Evolutionary conservation across 306 rosid genomes (phyloP).

Genomic region (Acacia crassicarpa): DNA sequence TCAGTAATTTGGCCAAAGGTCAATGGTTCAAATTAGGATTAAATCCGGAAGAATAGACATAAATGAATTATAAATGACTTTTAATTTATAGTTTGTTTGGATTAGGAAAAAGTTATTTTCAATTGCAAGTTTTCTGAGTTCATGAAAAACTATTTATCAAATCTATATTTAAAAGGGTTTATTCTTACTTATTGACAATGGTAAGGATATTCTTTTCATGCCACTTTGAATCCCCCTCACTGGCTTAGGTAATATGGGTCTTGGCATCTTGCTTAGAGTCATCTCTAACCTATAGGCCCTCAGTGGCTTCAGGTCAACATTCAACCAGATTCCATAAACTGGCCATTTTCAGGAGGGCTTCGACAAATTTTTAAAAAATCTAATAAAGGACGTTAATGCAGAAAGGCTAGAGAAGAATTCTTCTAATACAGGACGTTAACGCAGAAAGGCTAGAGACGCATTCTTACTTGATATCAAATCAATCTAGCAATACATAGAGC

Average conservation of each 20-base stretch:
- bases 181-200: not conserved
- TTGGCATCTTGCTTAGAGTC: not conserved
- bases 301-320: conserved; percentile 7
- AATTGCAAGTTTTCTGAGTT: not conserved
- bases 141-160: not conserved
- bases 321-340: conserved; percentile 6
- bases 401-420: no score
- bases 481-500: conserved; percentile 6
- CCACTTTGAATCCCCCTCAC: not conserved
- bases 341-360: not conserved
- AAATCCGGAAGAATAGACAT: not conserved
- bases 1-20: not conserved
- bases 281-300: not conserved
- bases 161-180: not conserved
- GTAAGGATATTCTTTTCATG: not conserved
- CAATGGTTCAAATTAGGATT: no score
- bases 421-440: not conserved
- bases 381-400: not conserved
- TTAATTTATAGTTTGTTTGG: not conserved
- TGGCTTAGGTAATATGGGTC: not conserved
- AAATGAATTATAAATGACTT: not conserved
- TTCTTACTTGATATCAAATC: not conserved
- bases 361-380: not conserved
- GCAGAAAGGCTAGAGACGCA: conserved; percentile 2
- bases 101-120: not conserved